These are phyloP conservation scores for Candida hispaniensis DNA, from an alignment of 805 yeast species.

Conservation along the genomic window DNA sequence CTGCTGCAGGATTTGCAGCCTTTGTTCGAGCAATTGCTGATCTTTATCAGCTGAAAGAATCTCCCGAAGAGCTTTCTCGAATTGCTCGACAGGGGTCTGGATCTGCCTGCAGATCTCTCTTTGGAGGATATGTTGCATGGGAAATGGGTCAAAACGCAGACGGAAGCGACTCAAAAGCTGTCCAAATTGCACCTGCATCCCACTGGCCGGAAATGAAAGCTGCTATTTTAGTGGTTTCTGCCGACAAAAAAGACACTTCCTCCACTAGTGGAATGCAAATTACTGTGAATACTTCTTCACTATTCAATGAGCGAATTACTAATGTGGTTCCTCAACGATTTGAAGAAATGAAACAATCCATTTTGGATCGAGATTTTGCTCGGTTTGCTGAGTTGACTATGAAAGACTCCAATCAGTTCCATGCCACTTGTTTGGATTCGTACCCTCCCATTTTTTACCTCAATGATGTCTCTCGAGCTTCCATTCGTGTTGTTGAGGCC, in stretches of 20 bases:
- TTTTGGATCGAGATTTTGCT: slow-evolving; percentile 60
- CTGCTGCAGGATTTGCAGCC: slow-evolving; percentile 98
- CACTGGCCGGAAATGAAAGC: slow-evolving; percentile 96
- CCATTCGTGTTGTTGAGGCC: slow-evolving; percentile 66
- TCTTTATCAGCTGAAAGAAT: slow-evolving; percentile 75
- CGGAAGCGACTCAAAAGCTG: slow-evolving; percentile 93
- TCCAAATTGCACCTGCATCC: slow-evolving; percentile 68
- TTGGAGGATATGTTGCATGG: slow-evolving; percentile 99
- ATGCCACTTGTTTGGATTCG: slow-evolving; percentile 94
- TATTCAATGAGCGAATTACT: slow-evolving; percentile 68
- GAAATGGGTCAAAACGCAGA: slow-evolving; percentile 74
- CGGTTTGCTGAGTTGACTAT: slow-evolving; percentile 84
- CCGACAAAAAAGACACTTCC: slow-evolving; percentile 87
- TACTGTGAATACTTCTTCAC: slow-evolving; percentile 80
- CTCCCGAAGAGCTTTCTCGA: slow-evolving; percentile 73
- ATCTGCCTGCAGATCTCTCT: slow-evolving; percentile 92
- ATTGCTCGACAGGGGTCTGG: slow-evolving; percentile 98
- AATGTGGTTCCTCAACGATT: slow-evolving; percentile 83
- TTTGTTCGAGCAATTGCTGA: slow-evolving; percentile 80
- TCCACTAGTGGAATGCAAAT: slow-evolving; percentile 95
- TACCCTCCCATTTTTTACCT: slow-evolving; percentile 91
- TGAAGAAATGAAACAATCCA: slow-evolving; percentile 69
- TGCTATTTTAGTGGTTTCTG: slow-evolving; percentile 83
- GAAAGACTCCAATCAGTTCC: slow-evolving; percentile 95
- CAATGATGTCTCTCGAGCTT: slow-evolving; percentile 79